These are phyloP conservation scores for Radiomyces spectabilis DNA, from an alignment of 192 early-diverging fungal species.

Conservation along the genomic window DNA sequence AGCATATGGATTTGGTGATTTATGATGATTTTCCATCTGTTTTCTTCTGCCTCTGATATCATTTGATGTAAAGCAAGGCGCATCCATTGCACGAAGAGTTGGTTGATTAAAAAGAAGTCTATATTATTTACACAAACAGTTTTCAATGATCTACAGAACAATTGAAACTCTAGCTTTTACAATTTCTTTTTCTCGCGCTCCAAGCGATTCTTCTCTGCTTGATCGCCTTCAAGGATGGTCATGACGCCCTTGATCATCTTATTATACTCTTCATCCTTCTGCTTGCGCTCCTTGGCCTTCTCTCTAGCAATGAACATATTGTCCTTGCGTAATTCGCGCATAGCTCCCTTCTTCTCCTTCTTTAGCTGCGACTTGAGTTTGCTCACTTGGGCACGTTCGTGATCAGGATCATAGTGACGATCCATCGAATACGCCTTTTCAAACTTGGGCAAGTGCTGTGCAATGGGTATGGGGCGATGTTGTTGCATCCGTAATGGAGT, in stretches of 20 bases:
- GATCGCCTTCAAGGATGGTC: conserved; percentile 78
- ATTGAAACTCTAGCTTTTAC: too few relatives aligned
- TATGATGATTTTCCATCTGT: too few relatives aligned
- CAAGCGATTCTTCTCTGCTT: conserved; percentile 67
- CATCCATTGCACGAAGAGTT: too few relatives aligned
- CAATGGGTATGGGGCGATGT: conserved; percentile 81
- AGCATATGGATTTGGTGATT: too few relatives aligned
- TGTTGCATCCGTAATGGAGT: conserved; percentile 76
- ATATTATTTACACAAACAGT: too few relatives aligned
- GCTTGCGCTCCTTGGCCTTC: conserved; percentile 55
- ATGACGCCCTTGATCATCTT: conserved; percentile 88
- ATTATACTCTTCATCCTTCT: conserved; percentile 79
- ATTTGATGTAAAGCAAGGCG: too few relatives aligned
- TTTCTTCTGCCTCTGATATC: too few relatives aligned
- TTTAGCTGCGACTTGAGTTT: conserved; percentile 82
- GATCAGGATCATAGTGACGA: conserved; percentile 72
- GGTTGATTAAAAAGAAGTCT: too few relatives aligned
- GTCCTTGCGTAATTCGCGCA: conserved; percentile 94
- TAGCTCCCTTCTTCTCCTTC: conserved; percentile 90
- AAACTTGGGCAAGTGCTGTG: conserved; percentile 86
- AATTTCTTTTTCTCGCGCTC: conserved; percentile 51
- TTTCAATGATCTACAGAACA: too few relatives aligned
- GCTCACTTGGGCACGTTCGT: conserved; percentile 59
- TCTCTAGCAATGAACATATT: conserved; percentile 77
- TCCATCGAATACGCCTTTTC: conserved; percentile 86